These are phyloP conservation scores for Chlamydomonas asymmetrica DNA, from an alignment of 139 green algal species.

Conservation along the genomic window DNA sequence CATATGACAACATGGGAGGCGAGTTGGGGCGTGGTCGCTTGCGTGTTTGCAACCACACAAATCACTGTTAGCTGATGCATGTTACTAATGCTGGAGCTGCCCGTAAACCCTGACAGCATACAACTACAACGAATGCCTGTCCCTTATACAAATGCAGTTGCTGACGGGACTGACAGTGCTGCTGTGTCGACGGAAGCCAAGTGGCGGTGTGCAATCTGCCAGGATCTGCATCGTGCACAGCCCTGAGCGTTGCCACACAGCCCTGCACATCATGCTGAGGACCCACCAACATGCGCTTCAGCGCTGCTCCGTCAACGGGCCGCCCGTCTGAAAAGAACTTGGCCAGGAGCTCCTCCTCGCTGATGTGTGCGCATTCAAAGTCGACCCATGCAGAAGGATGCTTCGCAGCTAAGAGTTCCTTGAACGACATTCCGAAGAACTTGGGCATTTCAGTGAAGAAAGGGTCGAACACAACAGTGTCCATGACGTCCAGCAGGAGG, in stretches of 20 bases:
- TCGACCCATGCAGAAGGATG: constrained; percentile 86
- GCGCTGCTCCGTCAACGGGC: constrained; percentile 57
- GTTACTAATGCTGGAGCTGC: too few species aligned
- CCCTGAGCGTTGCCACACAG: too few species aligned
- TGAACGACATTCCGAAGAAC: constrained; percentile 70
- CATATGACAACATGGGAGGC: too few species aligned
- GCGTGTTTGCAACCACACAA: neutral
- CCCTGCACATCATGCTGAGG: too few species aligned
- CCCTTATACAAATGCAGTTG: too few species aligned
- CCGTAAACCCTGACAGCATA: too few species aligned
- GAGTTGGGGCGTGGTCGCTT: neutral
- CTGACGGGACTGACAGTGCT: too few species aligned
- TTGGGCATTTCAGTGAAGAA: constrained; percentile 83
- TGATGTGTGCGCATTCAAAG: constrained; percentile 79
- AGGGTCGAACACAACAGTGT: constrained; percentile 79
- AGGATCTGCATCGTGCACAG: too few species aligned
- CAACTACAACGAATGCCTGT: too few species aligned
- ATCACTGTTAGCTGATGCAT: too few species aligned
- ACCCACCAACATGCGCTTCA: constrained; percentile 65
- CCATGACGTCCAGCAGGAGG: constrained; percentile 72
- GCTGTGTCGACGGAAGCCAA: too few species aligned
- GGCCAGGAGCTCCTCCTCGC: constrained; percentile 63
- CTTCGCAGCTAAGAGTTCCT: constrained; percentile 79
- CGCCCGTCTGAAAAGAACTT: constrained; percentile 85
- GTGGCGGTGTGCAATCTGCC: too few species aligned